Base-by-base conservation (phyloP, 2,329 filamentous ascomycete genomes). In the Dryadomyces sulphureus region DNA sequence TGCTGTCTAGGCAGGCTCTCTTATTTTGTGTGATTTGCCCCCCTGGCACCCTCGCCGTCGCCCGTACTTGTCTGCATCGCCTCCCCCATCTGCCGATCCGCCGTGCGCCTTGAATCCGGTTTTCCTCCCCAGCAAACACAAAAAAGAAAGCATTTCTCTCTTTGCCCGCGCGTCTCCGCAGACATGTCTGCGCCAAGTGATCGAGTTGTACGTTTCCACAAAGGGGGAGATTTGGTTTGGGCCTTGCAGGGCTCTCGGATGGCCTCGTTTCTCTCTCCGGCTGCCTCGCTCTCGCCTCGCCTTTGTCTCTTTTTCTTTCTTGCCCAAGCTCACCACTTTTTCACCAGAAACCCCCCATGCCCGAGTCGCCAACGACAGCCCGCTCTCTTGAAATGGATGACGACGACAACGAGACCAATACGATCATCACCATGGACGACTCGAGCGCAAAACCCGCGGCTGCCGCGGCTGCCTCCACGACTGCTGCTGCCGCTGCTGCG, bases 341-440 rank as follows among this genome's bases (percentile, higher is more conserved):
- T 14, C 52, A 73, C 66, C 63, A 57, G 54, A 76, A 75, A 54
- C 56, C 58, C 35, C 58, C 62, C 32, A 56, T 59, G 12, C 72
- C 77, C 34, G 78, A 82, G 62, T 81, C 78, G 41, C 78, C 78
- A 9, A 81, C 78, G 11, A 82, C 78, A 39, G 77, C 70, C 45
- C 66, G 70, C 55, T 77, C 78, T 7, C 68, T 81, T 57, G 78
- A 81, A 50, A 72, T 81, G 66, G 78, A 83, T 57, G 80, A 84
- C 65, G 79, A 84, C 55, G 80, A 81, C 56, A 78, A 80, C 57
- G 80, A 84, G 54, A 67, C 72, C 6, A 70, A 69, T 49, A 57
- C 73, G 22, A 16, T 16, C 41, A 9, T 34, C 21, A 41, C 9
- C 27, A 55, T 68, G 47, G 46, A 45, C 48, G 64, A 61, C 49